These are phyloP conservation scores for Vigna angularis DNA, from an alignment of 306 rosid species.

Conservation along the genomic window DNA sequence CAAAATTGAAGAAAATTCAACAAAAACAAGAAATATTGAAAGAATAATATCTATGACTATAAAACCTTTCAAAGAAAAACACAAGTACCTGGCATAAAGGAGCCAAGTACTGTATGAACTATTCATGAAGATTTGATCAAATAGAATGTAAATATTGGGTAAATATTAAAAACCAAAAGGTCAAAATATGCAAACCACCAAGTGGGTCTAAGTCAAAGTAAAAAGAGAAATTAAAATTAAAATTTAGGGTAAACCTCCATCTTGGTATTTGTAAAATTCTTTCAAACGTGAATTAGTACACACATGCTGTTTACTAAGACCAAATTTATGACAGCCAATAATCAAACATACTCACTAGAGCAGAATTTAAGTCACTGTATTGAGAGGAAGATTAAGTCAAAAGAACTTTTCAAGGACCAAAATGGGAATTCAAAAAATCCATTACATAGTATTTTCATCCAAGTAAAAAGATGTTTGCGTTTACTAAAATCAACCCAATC, in stretches of 20 bases:
- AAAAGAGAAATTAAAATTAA: slow-evolving; percentile 11
- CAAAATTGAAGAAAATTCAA: slow-evolving; percentile 30
- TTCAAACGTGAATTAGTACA: background rate
- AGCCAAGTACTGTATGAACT: slow-evolving; percentile 18
- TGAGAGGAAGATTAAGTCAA: background rate
- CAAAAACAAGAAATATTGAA: slow-evolving; percentile 27
- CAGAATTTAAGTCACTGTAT: slow-evolving; percentile 15
- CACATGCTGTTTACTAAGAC: background rate
- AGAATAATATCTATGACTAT: slow-evolving; percentile 5
- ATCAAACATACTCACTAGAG: slow-evolving; percentile 14
- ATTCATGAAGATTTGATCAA: slow-evolving; percentile 33
- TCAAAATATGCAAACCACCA: background rate
- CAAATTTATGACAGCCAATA: slow-evolving; percentile 20
- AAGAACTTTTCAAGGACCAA: background rate
- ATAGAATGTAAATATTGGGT: slow-evolving; percentile 24
- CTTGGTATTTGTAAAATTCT: background rate
- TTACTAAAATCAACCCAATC: slow-evolving; percentile 1
- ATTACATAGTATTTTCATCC: slow-evolving; percentile 17
- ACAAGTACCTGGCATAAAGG: slow-evolving; percentile 15
- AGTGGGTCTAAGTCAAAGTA: slow-evolving; percentile 8
- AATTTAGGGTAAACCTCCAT: slow-evolving; percentile 27
- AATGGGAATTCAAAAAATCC: slow-evolving; percentile 5
- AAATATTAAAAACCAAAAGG: slow-evolving; percentile 7
- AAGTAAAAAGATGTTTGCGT: slow-evolving; percentile 30
- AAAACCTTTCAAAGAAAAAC: slow-evolving; percentile 29